Conservation (phyloP, 768 basidiomycete genomes). For the Lactarius tabidus region DNA sequence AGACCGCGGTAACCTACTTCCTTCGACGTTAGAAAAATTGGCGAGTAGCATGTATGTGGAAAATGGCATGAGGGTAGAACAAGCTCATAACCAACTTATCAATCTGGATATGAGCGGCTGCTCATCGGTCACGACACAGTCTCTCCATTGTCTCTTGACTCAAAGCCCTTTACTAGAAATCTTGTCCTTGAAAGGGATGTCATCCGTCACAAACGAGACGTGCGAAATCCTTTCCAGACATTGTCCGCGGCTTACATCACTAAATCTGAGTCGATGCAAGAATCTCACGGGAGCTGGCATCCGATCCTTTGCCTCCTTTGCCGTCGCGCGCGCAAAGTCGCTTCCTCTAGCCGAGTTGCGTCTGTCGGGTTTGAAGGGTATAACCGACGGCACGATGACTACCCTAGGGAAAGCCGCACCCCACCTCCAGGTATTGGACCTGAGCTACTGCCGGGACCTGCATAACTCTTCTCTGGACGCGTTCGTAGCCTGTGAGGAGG, state of each 20-base stretch:
- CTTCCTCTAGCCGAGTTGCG: slow-evolving; percentile 59
- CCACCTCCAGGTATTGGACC: slow-evolving; percentile 71
- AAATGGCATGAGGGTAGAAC: slow-evolving; percentile 32
- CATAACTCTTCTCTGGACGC: slow-evolving; percentile 75
- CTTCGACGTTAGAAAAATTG: slow-evolving; percentile 49
- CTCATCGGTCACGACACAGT: slow-evolving; percentile 53
- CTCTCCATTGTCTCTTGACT: slow-evolving; percentile 66
- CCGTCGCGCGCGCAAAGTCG: slow-evolving; percentile 43
- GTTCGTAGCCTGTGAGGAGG: slow-evolving; percentile 54
- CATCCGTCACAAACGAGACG: slow-evolving; percentile 67
- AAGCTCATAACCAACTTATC: slow-evolving; percentile 64
- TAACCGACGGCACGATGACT: slow-evolving; percentile 59
- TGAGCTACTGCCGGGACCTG: slow-evolving; percentile 66
- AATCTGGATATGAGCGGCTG: slow-evolving; percentile 72
- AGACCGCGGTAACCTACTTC: slow-evolving; percentile 52
- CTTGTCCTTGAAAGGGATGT: slow-evolving; percentile 64
- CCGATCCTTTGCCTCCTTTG: slow-evolving; percentile 42
- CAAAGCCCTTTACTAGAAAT: slow-evolving; percentile 56
- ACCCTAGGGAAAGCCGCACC: slow-evolving; percentile 65
- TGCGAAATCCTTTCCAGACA: slow-evolving; percentile 60
- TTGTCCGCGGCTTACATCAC: slow-evolving; percentile 50
- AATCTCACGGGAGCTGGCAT: slow-evolving; percentile 67
- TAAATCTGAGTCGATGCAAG: slow-evolving; percentile 70
- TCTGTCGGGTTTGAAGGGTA: slow-evolving; percentile 60
- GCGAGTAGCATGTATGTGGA: slow-evolving; percentile 51